Evolutionary conservation across 2,329 filamentous ascomycete species (phyloP), one percentile per base, ranked within the genome.

Genomic region (Phaeoacremonium minimum): DNA sequence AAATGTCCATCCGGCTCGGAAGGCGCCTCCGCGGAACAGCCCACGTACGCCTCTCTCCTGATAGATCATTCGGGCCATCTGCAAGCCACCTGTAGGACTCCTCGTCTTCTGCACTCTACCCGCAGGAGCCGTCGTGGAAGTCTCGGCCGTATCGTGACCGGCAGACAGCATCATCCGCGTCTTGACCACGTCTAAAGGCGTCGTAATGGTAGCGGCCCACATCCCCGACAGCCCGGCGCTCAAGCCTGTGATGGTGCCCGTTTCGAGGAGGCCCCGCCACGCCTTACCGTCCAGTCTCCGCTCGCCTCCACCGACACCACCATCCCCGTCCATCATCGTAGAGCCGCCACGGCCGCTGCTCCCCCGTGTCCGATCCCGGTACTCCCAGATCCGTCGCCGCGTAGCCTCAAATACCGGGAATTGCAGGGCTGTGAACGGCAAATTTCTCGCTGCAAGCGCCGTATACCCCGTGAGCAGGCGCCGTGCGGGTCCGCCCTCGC

Each of bases 101-200:
- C 52, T 58, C 45, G 55, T 49, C 32, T 28, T 32, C 48, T 53
- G 15, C 52, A 47, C 29, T 52, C 51, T 12, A 52, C 42, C 20
- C 28, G 34, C 44, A 51, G 19, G 44, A 49, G 31, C 51, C 42
- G 15, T 44, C 53, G 9, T 60, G 46, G 43, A 33, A 38, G 41
- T 37, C 16, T 33, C 20, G 19, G 15, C 18, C 38, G 22, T 28
- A 22, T 48, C 55, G 15, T 63, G 56, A 12, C 66, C 69, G 2
- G 80, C 80, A 18, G 74, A 71, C 17, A 95, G 67, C 89, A 95
- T 95, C 61, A 95, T 85, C 33, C 87, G 67, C 45, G 89, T 95
- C 67, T 95, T 95, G 16, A 95, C 76, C 8, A 95, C 87, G 58
- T 95, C 90, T 37, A 89, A 79, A 0, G 90, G 90, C 34, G 89